Percentiles rank a stretch among this genome's conserved stretches.
Evolutionary conservation across 306 rosid species (phyloP).

Genomic region (Gillenia trifoliata): DNA sequence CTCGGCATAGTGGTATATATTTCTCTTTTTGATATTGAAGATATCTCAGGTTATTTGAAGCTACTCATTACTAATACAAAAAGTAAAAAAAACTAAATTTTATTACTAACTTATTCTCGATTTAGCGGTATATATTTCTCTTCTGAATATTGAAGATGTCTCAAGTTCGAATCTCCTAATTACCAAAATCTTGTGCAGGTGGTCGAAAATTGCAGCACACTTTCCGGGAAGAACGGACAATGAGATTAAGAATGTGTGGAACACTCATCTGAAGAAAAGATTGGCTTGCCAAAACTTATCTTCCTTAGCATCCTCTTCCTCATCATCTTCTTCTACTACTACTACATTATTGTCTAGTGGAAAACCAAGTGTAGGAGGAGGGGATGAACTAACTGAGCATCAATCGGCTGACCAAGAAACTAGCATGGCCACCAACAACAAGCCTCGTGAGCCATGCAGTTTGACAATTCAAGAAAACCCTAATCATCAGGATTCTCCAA

Average conservation of each 20-base stretch:
- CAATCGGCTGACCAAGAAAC: slow-evolving; percentile 12
- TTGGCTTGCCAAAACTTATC: slow-evolving; percentile 23
- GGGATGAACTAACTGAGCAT: not conserved
- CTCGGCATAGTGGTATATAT: not conserved
- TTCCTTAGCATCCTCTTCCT: slow-evolving; percentile 34
- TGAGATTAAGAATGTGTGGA: slow-evolving; percentile 96
- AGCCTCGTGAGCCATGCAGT: not conserved
- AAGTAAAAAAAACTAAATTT: no score
- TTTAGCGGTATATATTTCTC: no score
- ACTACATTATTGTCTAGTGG: slow-evolving; percentile 34
- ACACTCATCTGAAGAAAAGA: slow-evolving; percentile 85
- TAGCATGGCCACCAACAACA: not conserved
- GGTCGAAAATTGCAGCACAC: slow-evolving; percentile 84
- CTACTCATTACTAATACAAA: not conserved
- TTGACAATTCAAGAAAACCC: not conserved
- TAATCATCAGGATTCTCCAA: not conserved
- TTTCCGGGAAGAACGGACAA: slow-evolving; percentile 91
- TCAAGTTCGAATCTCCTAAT: not conserved
- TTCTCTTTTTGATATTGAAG: not conserved
- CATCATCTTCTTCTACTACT: slow-evolving; percentile 51
- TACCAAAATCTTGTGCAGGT: slow-evolving; percentile 33
- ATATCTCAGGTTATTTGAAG: not conserved
- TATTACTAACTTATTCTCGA: no score
- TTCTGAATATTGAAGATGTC: not conserved
- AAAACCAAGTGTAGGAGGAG: slow-evolving; percentile 5